phyloP scores from a whole-genome alignment of 2,329 filamentous ascomycete species.

The Ceratocystis eucalypticola region DNA sequence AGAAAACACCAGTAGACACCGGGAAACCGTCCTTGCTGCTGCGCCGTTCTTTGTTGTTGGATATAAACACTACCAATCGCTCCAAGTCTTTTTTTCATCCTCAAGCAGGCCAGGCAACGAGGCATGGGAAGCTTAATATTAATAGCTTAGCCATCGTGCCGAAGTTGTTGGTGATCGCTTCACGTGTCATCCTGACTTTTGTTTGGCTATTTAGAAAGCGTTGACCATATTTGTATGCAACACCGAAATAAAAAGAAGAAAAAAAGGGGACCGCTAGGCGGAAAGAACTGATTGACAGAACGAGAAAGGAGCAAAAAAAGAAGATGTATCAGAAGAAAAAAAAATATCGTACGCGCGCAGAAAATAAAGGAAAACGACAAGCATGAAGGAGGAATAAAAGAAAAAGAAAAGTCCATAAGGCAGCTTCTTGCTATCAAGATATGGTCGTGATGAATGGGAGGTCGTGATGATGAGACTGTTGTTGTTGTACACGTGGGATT shows the following conservation, averaged over 20 bases:
- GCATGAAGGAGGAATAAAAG: neutral
- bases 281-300: neutral
- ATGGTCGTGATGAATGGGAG: slow-evolving; percentile 1
- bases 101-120: neutral
- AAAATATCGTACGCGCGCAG: neutral
- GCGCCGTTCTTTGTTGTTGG: neutral
- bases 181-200: neutral
- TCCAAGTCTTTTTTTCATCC: neutral
- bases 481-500: slow-evolving; percentile 4
- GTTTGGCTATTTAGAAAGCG: neutral
- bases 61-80: neutral
- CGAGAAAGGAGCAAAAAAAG: slow-evolving; percentile 3
- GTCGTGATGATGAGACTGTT: slow-evolving; percentile 9
- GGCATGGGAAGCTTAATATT: neutral
- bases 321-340: slow-evolving; percentile 6
- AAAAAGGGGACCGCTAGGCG: neutral
- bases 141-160: neutral
- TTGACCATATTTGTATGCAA: neutral
- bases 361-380: slow-evolving; percentile 13
- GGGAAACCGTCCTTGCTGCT: slow-evolving; percentile 11
- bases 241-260: neutral
- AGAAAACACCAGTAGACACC: neutral
- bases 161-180: neutral
- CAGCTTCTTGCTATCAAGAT: slow-evolving; percentile 1
- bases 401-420: neutral